Evolutionary conservation across 768 basidiomycete species (phyloP).

Genomic region (Mycena vulgaris): DNA sequence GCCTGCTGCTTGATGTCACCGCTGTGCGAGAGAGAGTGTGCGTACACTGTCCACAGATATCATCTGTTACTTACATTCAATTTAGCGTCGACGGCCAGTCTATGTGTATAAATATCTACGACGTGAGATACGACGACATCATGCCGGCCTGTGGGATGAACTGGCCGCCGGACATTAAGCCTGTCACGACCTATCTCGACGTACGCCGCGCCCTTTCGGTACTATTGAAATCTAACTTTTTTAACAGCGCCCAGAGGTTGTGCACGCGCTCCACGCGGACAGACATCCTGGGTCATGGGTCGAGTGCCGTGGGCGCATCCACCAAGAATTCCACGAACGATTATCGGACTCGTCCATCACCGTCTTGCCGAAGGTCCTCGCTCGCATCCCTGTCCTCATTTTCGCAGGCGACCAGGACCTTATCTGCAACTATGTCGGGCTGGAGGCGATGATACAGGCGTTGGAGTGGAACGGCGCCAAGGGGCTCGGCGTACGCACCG

Average conservation of each 20-base stretch:
- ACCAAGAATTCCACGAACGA: constrained; percentile 69
- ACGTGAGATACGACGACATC: constrained; percentile 90
- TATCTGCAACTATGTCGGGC: constrained; percentile 96
- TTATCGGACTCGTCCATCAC: constrained; percentile 79
- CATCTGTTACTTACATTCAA: constrained; percentile 3
- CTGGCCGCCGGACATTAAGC: constrained; percentile 92
- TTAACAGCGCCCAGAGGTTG: constrained; percentile 83
- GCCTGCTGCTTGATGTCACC: constrained; percentile 64
- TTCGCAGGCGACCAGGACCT: constrained; percentile 97
- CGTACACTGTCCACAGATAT: constrained; percentile 31
- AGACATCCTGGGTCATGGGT: constrained; percentile 86
- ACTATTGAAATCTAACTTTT: constrained; percentile 19
- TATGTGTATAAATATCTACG: constrained; percentile 95
- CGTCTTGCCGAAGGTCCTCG: constrained; percentile 84
- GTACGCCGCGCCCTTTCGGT: constrained; percentile 63
- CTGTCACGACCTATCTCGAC: constrained; percentile 83
- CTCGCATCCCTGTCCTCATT: constrained; percentile 87
- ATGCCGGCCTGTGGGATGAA: constrained; percentile 96
- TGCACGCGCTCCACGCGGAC: constrained; percentile 85
- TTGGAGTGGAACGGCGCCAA: constrained; percentile 90
- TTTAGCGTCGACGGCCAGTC: constrained; percentile 75
- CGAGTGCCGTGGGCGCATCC: constrained; percentile 85
- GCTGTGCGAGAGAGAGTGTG: constrained; percentile 58
- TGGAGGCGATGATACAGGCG: constrained; percentile 87
- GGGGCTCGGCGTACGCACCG: constrained; percentile 82